phyloP scores from a whole-genome alignment of 768 basidiomycete genomes.

The Boletus bicolor region DNA sequence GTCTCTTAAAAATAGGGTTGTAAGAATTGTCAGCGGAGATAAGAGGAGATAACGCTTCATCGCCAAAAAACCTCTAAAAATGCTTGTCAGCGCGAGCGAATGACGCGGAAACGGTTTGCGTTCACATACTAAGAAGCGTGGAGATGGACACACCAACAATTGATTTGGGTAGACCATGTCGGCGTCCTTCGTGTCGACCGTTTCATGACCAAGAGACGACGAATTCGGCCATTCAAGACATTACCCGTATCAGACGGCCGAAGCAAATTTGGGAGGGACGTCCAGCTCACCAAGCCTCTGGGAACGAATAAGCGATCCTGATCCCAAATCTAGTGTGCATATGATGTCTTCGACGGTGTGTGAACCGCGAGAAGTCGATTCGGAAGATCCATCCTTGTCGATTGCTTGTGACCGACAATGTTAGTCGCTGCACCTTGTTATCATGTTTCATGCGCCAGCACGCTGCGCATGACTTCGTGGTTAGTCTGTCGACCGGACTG shows the following conservation, averaged over 20 bases:
- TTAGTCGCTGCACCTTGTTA: neutral
- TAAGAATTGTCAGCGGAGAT: neutral
- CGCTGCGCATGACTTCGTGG: neutral
- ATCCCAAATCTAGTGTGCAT: neutral
- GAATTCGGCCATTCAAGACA: neutral
- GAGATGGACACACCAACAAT: neutral
- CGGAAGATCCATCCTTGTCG: neutral
- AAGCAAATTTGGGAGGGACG: neutral
- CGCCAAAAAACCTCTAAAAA: neutral
- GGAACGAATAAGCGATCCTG: neutral
- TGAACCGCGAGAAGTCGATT: neutral
- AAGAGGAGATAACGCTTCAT: neutral
- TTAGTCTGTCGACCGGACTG: too few species aligned
- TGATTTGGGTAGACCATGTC: neutral
- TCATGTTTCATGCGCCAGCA: neutral
- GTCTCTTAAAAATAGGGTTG: neutral
- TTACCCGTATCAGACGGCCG: neutral
- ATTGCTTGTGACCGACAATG: neutral
- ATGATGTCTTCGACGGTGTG: neutral
- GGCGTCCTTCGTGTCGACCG: neutral
- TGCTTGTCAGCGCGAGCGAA: neutral
- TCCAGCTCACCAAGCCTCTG: neutral
- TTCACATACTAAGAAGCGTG: neutral
- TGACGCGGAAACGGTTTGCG: neutral
- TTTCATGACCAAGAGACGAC: neutral